Evolutionary conservation across 2,329 filamentous ascomycete genomes (phyloP), one percentile per base, ranked within the genome.

Genomic region (Penicillium concentricum): DNA sequence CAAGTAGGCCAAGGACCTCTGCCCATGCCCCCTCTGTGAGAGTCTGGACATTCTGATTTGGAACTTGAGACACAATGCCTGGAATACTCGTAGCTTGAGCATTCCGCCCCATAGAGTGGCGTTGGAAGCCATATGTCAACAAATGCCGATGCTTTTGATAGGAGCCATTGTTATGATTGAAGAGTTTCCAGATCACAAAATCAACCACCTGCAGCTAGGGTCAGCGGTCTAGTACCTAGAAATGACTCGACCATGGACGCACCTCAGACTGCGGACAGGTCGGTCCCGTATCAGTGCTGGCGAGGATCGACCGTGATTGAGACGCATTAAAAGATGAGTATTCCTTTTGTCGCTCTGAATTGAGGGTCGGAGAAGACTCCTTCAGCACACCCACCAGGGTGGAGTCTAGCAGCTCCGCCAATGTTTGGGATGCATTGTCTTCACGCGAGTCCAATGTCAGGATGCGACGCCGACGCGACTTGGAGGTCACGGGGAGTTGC

Each of bases 121-220:
- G 84, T 65, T 88, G 85, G 66, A 87, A 96, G 24, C 93, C 93
- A 78, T 96, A 88, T 64, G 91, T 92, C 5, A 99, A 82, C 5
- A 96, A 68, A 74, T 97, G 90, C 49, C 84, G 82, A 2, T 88
- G 87, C 67, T 82, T 84, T 48, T 78, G 72, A 57, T 74, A 75
- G 20, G 70, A 70, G 32, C 79, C 76, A 16, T 78, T 74, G 22
- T 18, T 50, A 63, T 83, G 81, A 13, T 83, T 84, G 72, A 96
- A 96, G 2, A 96, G 78, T 10, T 84, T 80, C 85, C 88, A 92
- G 41, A 97, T 84, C 28, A 84, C 83, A 72, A 90, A 91, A 68
- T 92, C 88, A 42, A 93, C 81, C 64, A 93, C 83, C 88, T 92
- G 64, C 18, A 59, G 32, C 43, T 42, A 39, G 38, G 37, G 37